Percentiles rank a stretch among this genome's conserved stretches.
phyloP scores from a whole-genome alignment of 2,329 filamentous ascomycete species.

The Trichoderma arundinaceum region DNA sequence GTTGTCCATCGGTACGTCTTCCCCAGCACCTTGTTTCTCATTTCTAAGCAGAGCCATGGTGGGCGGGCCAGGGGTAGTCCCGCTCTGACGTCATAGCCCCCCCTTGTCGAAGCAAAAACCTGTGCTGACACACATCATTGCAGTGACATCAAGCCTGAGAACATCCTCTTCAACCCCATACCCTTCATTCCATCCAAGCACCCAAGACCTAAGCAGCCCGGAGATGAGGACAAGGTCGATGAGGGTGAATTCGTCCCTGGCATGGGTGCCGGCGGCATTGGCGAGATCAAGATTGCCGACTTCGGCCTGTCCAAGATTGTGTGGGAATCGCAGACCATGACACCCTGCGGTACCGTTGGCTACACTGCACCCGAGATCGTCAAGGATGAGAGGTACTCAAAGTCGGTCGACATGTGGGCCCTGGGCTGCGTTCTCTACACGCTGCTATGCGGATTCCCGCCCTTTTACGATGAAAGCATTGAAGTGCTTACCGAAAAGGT shows the following conservation, averaged over 20 bases:
- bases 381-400: constrained; percentile 98
- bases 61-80: constrained; percentile 12
- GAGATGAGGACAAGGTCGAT: constrained; percentile 96
- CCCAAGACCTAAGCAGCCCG: constrained; percentile 80
- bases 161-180: constrained; percentile 88
- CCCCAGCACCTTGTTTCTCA: background rate
- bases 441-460: constrained; percentile 93
- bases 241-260: constrained; percentile 91
- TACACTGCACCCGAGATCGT: constrained; percentile 99
- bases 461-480: constrained; percentile 98
- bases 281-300: constrained; percentile 95
- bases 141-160: constrained; percentile 98
- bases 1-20: constrained; percentile 89
- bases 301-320: constrained; percentile 98
- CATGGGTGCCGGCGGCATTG: constrained; percentile 86
- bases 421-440: constrained; percentile 97
- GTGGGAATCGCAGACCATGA: constrained; percentile 98
- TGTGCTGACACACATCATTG: constrained; percentile 30
- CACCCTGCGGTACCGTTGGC: constrained; percentile 96
- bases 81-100: constrained; percentile 39
- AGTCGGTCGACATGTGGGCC: constrained; percentile 99
- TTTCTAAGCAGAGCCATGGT: constrained; percentile 26
- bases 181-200: constrained; percentile 79
- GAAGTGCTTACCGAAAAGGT: constrained; percentile 97
- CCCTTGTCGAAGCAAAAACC: constrained; percentile 27